Conservation (phyloP, 2,329 filamentous ascomycete species). For the Aspergillus costaricaensis region DNA sequence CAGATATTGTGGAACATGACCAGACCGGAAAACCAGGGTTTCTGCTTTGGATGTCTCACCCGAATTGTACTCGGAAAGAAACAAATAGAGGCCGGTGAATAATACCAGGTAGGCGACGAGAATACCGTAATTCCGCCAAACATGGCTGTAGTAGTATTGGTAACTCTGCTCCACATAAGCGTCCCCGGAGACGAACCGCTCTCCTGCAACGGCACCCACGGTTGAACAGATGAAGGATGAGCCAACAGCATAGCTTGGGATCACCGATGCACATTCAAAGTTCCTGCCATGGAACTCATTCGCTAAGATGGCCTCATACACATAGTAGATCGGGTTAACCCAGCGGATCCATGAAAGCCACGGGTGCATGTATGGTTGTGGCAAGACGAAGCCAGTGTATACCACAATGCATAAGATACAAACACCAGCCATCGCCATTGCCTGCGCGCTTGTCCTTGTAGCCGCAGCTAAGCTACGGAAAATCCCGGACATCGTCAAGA, state of each 20-base stretch:
- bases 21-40: slow-evolving; percentile 71
- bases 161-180: slow-evolving; percentile 57
- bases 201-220: slow-evolving; percentile 59
- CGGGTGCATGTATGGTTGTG: slow-evolving; percentile 48
- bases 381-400: slow-evolving; percentile 43
- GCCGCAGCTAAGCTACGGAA: slow-evolving; percentile 56
- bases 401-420: slow-evolving; percentile 34
- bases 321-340: slow-evolving; percentile 36
- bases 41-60: slow-evolving; percentile 74
- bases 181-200: slow-evolving; percentile 59
- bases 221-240: slow-evolving; percentile 54
- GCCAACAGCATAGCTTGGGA: slow-evolving; percentile 17
- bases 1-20: slow-evolving; percentile 50
- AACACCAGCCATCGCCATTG: slow-evolving; percentile 51
- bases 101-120: slow-evolving; percentile 64
- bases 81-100: slow-evolving; percentile 64
- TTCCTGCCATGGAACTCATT: slow-evolving; percentile 36
- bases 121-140: slow-evolving; percentile 71
- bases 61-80: slow-evolving; percentile 44
- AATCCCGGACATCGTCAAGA: slow-evolving; percentile 57
- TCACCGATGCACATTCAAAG: slow-evolving; percentile 23
- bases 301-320: slow-evolving; percentile 32
- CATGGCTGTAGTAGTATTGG: slow-evolving; percentile 59
- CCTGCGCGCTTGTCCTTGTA: slow-evolving; percentile 45
- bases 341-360: slow-evolving; percentile 50